Base-by-base conservation (phyloP, 306 rosid genomes). In the Dryas octopetala region DNA sequence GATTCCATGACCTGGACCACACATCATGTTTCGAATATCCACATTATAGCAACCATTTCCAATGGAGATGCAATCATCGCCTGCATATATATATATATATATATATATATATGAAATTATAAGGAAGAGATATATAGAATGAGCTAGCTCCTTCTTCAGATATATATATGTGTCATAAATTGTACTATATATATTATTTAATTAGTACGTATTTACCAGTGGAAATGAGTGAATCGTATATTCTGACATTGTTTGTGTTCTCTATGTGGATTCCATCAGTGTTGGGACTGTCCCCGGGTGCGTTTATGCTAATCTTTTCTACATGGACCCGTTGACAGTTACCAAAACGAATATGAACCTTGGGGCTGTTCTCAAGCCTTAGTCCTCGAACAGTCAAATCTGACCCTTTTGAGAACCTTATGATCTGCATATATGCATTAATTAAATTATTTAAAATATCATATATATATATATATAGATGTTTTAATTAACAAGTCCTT, bases 1-100 rank as follows among this genome's bases (percentile, higher is more conserved):
- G 58, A 88, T 88, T 49, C 90, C 92, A 74, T 88, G 92, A 78
- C 92, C 74, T 65, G 92, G 90, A 64, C 90, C 87, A 9, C 90
- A 88, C 7, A 84, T 80, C 59, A 86, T 73, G 40, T 86, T 84
- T 28, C 49, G 69, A 68, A 88, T 88, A 75, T 88, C 87, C 9
- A 88, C 86, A 7, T 88, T 80, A 57, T 51, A 74, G 58, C 84
- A 80, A 26, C 93, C 90, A 2, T 85, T 80, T 59, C 93, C 93
- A 32, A 86, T 84, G 48, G 88, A 86, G 17, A 88, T 69, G 49
- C 93, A 88, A 65, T 88, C 93, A 74, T 88, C 93, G 10, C 90
- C 93, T 85, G 69, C 73, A 46, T 6, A 32, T 32, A 32, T 32
- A 32, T 32, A 32, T 32, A 32, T 32, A 32, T 32, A 32, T 32